Percentiles rank a stretch among this genome's conserved stretches.
phyloP scores from a whole-genome alignment of 345 rosid species.

The Excoecaria cochinchinensis region DNA sequence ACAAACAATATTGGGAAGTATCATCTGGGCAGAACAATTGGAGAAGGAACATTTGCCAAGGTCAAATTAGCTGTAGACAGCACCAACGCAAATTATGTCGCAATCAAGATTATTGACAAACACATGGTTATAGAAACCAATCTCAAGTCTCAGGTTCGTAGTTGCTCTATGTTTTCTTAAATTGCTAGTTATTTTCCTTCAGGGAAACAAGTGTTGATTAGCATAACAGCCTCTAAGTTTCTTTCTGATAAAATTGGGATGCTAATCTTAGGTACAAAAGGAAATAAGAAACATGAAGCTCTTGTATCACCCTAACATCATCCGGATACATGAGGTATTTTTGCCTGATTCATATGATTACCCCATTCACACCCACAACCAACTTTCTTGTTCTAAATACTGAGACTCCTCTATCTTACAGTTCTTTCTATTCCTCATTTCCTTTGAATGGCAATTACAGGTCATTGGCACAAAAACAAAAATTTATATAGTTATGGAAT shows the following conservation, averaged over 20 bases:
- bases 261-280: slow-evolving; percentile 53
- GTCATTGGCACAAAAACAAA: slow-evolving; percentile 85
- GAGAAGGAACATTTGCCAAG: slow-evolving; percentile 88
- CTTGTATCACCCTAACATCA: slow-evolving; percentile 76
- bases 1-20: slow-evolving; percentile 69
- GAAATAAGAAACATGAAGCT: slow-evolving; percentile 92
- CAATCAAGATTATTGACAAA: slow-evolving; percentile 83
- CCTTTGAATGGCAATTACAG: slow-evolving; percentile 30
- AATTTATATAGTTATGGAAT: slow-evolving; percentile 87
- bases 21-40: slow-evolving; percentile 62
- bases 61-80: slow-evolving; percentile 79
- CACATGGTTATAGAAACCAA: slow-evolving; percentile 60
- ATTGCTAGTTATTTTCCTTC: background rate
- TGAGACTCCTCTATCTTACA: background rate
- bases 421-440: background rate
- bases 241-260: slow-evolving; percentile 16
- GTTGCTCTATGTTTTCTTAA: background rate
- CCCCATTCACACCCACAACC: background rate
- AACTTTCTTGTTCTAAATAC: background rate
- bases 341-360: background rate
- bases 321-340: slow-evolving; percentile 74
- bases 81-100: slow-evolving; percentile 52
- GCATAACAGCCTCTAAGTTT: too few relatives aligned
- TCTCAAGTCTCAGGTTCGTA: slow-evolving; percentile 61
- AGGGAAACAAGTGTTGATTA: background rate